Conservation (phyloP, 1,139 yeast species). For the Sugiyamaella novakii region DNA sequence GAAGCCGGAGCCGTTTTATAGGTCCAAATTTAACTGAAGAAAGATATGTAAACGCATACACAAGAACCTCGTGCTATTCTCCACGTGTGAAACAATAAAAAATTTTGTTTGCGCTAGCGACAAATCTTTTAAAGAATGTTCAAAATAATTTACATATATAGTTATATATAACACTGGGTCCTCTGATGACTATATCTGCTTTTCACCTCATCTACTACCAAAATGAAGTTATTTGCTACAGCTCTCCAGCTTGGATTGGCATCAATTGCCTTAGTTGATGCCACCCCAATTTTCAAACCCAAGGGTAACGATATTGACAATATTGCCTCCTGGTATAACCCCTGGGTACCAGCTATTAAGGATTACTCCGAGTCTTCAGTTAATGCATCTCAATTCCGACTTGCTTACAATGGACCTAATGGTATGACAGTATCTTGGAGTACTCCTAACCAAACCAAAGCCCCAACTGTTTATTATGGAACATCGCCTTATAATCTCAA, state of each 20-base stretch:
- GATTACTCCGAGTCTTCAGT: slow-evolving; percentile 19
- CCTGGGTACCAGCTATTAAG: slow-evolving; percentile 17
- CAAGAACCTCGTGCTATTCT: no score
- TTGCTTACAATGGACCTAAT: slow-evolving; percentile 34
- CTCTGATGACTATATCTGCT: no score
- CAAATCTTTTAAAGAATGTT: no score
- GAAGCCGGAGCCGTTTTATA: no score
- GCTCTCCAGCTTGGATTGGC: slow-evolving; percentile 1
- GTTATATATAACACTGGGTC: no score
- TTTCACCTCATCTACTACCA: no score
- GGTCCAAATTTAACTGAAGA: no score
- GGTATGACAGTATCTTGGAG: slow-evolving; percentile 39
- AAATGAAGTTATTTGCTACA: not conserved
- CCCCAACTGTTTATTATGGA: slow-evolving; percentile 38
- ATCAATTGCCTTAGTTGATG: slow-evolving; percentile 3
- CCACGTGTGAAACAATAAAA: no score
- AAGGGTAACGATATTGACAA: not conserved
- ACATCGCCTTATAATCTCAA: slow-evolving; percentile 27
- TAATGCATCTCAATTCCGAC: slow-evolving; percentile 31
- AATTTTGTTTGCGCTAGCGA: no score
- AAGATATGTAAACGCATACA: no score
- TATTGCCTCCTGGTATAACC: slow-evolving; percentile 6
- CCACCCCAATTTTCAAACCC: slow-evolving; percentile 2
- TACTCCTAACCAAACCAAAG: slow-evolving; percentile 29
- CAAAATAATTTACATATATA: no score